A percentile compares a stretch with the other conserved stretches of the same genome.
These are phyloP conservation scores for Epichloe typhina DNA, from an alignment of 2,329 filamentous ascomycete genomes.

Conservation along the genomic window DNA sequence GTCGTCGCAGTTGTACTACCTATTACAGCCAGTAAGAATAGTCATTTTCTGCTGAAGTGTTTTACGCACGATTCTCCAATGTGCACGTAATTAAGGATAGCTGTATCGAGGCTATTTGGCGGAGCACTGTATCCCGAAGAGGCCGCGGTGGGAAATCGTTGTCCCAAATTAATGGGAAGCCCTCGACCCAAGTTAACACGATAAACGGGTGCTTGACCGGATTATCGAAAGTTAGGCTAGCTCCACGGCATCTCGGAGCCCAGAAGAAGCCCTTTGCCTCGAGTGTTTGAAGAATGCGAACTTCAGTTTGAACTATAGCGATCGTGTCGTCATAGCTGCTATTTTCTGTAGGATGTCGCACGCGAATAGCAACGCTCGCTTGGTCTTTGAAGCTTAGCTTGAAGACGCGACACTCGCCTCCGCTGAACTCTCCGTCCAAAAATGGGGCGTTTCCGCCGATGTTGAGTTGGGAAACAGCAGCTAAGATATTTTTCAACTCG, in stretches of 20 bases:
- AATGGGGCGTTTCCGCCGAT: background rate
- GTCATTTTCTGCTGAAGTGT: background rate
- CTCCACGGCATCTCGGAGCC: background rate
- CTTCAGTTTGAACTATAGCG: background rate
- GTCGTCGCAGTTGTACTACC: background rate
- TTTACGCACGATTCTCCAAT: background rate
- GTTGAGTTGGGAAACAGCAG: background rate
- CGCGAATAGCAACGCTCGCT: background rate
- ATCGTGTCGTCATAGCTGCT: background rate
- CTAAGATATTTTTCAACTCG: background rate
- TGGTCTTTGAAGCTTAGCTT: background rate
- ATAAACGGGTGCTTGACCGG: constrained; percentile 1
- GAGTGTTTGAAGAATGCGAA: background rate
- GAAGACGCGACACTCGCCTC: constrained; percentile 2
- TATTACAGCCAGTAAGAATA: background rate
- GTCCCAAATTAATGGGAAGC: background rate
- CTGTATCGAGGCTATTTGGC: background rate
- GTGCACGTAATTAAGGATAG: constrained; percentile 2
- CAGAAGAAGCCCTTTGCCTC: background rate
- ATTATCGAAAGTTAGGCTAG: constrained; percentile 1
- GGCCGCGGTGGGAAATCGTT: background rate
- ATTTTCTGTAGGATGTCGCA: background rate
- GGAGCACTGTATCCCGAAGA: background rate
- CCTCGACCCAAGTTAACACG: constrained; percentile 1
- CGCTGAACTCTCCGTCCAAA: background rate